Base-by-base conservation (phyloP, 768 basidiomycete genomes). In the Omphalotus guepiniiformis region DNA sequence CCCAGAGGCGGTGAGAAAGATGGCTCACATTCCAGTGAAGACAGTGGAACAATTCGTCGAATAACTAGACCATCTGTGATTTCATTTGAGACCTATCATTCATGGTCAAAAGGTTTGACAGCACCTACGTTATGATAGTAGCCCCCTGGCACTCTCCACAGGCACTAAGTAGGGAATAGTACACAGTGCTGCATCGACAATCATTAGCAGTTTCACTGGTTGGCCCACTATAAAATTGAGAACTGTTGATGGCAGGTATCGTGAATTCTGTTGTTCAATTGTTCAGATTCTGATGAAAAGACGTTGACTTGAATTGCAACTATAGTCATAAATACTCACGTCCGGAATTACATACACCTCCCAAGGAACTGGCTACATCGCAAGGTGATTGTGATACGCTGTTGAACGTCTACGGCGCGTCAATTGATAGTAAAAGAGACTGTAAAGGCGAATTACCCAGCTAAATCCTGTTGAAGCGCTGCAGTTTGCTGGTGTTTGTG, bases 311-410 rank as follows among this genome's bases (percentile, higher is more conserved):
- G 13, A 25, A 27, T n/a, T 1, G 28, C 13, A 1, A 1, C n/a
- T n/a, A n/a, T n/a, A n/a, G n/a, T n/a, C n/a, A n/a, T n/a, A 36
- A 6, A 3, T 1, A 46, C 44, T 12, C 9, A 46, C 44, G 44
- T 2, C 40, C 41, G 19, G 22, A 26, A 19, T 48, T 53, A 23
- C 66, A 68, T 1, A 51, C 62, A 15, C 62, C 59, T 42, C 60
- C 53, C 8, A 69, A 39, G 51, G 60, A 66, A 6, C 66, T 58
- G 15, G 62, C 28, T 18, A 68, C 45, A 3, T 52, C 2, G 36
- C 66, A 68, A 16, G 68, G 63, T 3, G 47, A 34, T 50, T 54
- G 28, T 21, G 34, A 26, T 9, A 4, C 11, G 25, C 11, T 13
- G 15, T 16, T 42, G 19, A 44, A 28, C 35, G n/a, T 16, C 15